A percentile compares a stretch with the other conserved stretches of the same genome.
phyloP scores from a whole-genome alignment of 2,329 filamentous ascomycete species.

The Fusarium sp. region DNA sequence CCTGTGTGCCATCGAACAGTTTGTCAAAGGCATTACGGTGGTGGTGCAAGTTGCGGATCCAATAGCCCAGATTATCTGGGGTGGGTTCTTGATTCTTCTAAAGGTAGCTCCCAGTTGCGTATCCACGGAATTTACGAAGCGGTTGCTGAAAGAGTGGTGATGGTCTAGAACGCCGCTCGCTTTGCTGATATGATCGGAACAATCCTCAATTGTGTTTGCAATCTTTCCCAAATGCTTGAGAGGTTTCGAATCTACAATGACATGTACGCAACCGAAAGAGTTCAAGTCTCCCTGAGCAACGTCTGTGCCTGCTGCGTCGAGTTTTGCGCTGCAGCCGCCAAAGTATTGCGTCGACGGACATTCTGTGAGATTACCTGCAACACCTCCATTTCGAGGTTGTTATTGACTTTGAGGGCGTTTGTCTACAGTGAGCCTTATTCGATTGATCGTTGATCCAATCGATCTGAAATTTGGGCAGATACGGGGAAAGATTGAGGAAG shows the following conservation, averaged over 20 bases:
- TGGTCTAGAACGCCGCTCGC: not conserved
- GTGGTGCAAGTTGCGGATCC: not conserved
- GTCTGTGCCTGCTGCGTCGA: not conserved
- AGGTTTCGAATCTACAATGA: not conserved
- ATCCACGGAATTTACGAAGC: no score
- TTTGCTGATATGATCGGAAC: not conserved
- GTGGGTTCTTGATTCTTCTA: not conserved
- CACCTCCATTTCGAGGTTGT: no score
- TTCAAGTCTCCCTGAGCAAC: not conserved
- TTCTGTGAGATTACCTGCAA: no score
- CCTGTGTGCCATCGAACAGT: not conserved
- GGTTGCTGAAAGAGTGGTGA: no score
- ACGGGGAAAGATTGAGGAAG: no score
- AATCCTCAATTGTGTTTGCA: not conserved
- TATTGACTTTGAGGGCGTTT: no score
- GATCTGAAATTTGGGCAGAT: no score
- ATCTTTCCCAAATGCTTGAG: not conserved
- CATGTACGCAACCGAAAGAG: not conserved
- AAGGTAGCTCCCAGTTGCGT: no score
- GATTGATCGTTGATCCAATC: no score
- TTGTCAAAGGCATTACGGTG: not conserved
- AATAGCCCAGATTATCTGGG: not conserved
- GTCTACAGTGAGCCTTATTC: no score
- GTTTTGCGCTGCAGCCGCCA: not conserved
- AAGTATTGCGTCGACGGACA: not conserved